Evolutionary conservation across 78 protist species (phyloP), one percentile per base, ranked within the genome.

Genomic region (Dictyostelium brefeldianum): DNA sequence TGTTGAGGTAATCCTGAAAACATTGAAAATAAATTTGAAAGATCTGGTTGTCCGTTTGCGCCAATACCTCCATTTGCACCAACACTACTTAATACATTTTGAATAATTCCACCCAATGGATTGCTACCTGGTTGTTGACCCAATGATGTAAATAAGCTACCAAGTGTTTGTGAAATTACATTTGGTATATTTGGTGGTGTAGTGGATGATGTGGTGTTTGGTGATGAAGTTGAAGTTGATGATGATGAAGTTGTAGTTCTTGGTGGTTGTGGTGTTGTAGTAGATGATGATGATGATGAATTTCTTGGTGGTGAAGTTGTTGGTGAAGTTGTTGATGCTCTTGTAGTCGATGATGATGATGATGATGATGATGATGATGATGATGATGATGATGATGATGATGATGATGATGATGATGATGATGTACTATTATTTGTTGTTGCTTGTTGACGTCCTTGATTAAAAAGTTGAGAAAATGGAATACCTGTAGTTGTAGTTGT

Each of bases 41-140:
- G 80, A 48, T 74, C 79, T 36, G 29, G 80, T 10, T 10, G 22
- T 18, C 53, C 80, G 9, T 46, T 74, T 18, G 14, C 5, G 5
- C 50, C 65, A 73, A 18, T 12, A 47, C 81, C 22, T 36, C 81
- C 77, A 17, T 29, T 36, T 12, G 70, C 82, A 15, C 48, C 48
- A 14, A 51, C 15, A 51, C 5, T 47, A 7, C n/a, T n/a, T 9
- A 78, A 51, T 31, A 29, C 83, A 54, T 17, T 62, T 25, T 64
- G 29, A 22, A 80, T 54, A 8, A 80, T 57, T 80, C 85, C 85
- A 59, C 85, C 85, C 25, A 80, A 80, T 43, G 82, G 82, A 18
- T 77, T 77, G 22, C 53, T 56, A 27, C 48, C 75, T 36, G 41
- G 89, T 64, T 57, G 91, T 71, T 70, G 90, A 20, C 22, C 29